Base-by-base conservation (phyloP, 805 yeast genomes). In the Candida krabiensis region DNA sequence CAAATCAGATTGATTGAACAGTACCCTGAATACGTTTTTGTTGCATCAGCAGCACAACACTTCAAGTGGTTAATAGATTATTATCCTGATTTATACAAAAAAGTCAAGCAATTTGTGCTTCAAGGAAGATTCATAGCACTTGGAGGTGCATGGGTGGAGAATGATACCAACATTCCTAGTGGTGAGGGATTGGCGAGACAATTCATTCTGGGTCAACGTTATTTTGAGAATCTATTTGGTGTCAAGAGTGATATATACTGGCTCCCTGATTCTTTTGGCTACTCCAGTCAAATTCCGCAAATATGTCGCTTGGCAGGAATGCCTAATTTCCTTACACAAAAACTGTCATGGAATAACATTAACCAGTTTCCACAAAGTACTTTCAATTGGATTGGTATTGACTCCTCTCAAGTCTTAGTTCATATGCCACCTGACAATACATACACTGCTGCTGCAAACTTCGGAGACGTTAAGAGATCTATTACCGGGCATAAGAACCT, bases 341-440 rank as follows among this genome's bases (percentile, higher is more conserved):
- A 91, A 60, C 73, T 91, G 45, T 85, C 96, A 2, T 93, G 99
- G 99, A 91, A 91, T 66, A 91, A 91, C 59, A 88, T 91, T 63
- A 90, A 91, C 61, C 71, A 68, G 38, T 91, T 91, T 67, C 99
- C 99, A 2, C 75, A 87, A 54, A 74, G 86, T 9, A 86, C 97
- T 0, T 91, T 91, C 64, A 88, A 88, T 59, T 91, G 99, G 99
- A 85, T 85, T 4, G 96, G 96, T 19, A 71, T 93, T 30, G 98
- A 91, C 63, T 95, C 96, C 0, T 78, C 96, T 3, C 97, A 91
- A 62, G 88, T 91, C 2, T 65, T 93, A 50, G 88, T 91, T 24
- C 99, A 91, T 60, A 93, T 93, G 98, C 98, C 99, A 15, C 98
- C 99, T 5, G 93, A 85, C 9, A 86, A 91, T 61, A 93, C 98